Conservation (phyloP, 2,329 filamentous ascomycete species). For the Xylariaceae sp. region DNA sequence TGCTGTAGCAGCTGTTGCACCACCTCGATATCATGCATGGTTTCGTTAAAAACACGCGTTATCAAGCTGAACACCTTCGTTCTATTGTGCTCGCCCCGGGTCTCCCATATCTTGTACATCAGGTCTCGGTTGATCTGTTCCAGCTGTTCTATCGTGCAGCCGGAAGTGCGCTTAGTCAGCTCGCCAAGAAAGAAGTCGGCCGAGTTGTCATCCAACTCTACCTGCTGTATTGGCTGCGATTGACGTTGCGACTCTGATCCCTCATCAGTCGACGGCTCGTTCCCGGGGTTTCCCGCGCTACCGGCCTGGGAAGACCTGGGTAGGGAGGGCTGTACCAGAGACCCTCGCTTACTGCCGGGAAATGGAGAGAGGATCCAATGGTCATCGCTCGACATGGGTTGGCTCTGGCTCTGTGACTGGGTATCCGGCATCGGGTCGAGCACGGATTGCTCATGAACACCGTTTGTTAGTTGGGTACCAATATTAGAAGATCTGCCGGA, state of each 20-base stretch:
- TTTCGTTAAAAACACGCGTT: conserved; percentile 68
- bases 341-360: conserved; percentile 44
- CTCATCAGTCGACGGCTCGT: conserved; percentile 39
- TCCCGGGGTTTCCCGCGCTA: conserved; percentile 40
- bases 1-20: conserved; percentile 43
- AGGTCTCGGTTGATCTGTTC: conserved; percentile 88
- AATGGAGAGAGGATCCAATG: conserved; percentile 57
- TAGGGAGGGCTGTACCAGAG: conserved; percentile 36
- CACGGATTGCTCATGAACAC: conserved; percentile 46
- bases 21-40: conserved; percentile 63
- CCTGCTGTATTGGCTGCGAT: conserved; percentile 41
- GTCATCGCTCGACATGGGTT: conserved; percentile 49
- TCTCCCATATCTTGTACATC: conserved; percentile 86
- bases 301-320: conserved; percentile 35
- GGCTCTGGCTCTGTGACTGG: conserved; percentile 45
- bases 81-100: conserved; percentile 77
- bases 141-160: conserved; percentile 85
- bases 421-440: conserved; percentile 52
- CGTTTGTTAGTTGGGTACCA: conserved; percentile 71
- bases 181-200: conserved; percentile 57
- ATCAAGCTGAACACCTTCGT: conserved; percentile 64
- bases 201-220: conserved; percentile 45
- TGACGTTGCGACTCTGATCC: conserved; percentile 30
- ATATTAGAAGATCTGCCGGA: conserved; percentile 60
- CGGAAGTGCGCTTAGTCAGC: conserved; percentile 64